Evolutionary conservation across 257 asterid genomes (phyloP).

Genomic region (Euphrasia confusa): DNA sequence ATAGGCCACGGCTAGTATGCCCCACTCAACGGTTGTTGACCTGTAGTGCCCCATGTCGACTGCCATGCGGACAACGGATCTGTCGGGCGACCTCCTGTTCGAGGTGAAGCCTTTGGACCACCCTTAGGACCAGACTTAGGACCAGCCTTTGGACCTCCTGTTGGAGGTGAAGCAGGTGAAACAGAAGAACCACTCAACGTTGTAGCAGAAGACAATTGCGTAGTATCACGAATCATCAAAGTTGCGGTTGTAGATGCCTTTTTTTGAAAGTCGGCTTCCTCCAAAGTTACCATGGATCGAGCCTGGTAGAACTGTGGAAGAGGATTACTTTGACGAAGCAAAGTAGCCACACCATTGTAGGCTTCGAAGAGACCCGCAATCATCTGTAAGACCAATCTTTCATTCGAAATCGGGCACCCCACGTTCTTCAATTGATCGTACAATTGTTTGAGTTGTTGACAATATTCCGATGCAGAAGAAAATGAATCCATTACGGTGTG

Average conservation of each 20-base stretch:
- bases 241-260: background rate
- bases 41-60: no score
- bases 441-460: background rate
- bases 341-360: background rate
- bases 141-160: no score
- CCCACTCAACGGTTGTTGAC: no score
- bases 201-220: no score
- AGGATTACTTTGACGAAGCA: background rate
- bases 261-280: background rate
- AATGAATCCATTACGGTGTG: background rate
- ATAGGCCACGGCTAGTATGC: no score
- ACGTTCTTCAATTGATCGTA: conserved; percentile 2
- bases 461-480: background rate
- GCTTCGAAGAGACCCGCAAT: background rate
- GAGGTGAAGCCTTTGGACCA: no score
- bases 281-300: background rate
- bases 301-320: background rate
- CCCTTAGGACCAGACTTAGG: no score
- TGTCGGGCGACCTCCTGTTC: no score
- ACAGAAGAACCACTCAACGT: no score
- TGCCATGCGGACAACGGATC: no score
- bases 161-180: no score
- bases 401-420: background rate
- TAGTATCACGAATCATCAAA: background rate
- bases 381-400: background rate